Conservation (phyloP, 768 basidiomycete species). For the Naganishia randhawae region DNA sequence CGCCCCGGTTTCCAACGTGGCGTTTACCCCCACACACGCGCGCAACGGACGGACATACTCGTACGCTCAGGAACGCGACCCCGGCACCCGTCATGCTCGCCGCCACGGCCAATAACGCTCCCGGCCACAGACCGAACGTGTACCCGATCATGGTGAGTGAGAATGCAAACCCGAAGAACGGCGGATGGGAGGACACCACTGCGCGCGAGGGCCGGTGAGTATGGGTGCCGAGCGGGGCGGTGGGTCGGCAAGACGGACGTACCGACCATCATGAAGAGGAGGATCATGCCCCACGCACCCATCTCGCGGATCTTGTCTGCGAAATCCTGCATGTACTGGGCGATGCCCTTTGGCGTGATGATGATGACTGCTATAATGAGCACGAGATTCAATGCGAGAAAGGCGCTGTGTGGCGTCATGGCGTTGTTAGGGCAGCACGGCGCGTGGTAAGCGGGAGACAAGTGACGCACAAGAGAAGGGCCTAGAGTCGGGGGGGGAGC, state of each 20-base stretch:
- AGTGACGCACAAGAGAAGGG: not conserved
- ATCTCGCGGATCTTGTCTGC: constrained; percentile 35
- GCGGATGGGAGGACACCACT: constrained; percentile 49
- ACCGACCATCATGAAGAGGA: constrained; percentile 42
- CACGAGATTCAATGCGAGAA: constrained; percentile 36
- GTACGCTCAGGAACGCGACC: constrained; percentile 44
- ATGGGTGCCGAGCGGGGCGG: not conserved
- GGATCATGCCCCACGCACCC: constrained; percentile 35
- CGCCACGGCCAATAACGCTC: constrained; percentile 37
- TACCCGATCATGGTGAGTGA: constrained; percentile 49
- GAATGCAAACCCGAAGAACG: constrained; percentile 47
- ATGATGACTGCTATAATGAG: constrained; percentile 41
- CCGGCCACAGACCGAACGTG: constrained; percentile 48
- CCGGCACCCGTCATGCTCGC: constrained; percentile 40
- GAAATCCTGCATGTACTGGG: constrained; percentile 40
- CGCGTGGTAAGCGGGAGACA: not conserved
- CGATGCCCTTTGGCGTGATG: constrained; percentile 46
- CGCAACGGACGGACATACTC: constrained; percentile 44
- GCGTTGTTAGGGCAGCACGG: not conserved
- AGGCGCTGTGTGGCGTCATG: constrained; percentile 31
- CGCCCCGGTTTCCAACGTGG: not conserved
- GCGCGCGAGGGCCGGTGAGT: not conserved
- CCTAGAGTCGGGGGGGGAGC: not conserved
- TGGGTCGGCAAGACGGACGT: constrained; percentile 19
- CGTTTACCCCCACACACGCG: too few relatives aligned